phyloP scores from a whole-genome alignment of 2,329 filamentous ascomycete species.

The Pestalotiopsis sp. region DNA sequence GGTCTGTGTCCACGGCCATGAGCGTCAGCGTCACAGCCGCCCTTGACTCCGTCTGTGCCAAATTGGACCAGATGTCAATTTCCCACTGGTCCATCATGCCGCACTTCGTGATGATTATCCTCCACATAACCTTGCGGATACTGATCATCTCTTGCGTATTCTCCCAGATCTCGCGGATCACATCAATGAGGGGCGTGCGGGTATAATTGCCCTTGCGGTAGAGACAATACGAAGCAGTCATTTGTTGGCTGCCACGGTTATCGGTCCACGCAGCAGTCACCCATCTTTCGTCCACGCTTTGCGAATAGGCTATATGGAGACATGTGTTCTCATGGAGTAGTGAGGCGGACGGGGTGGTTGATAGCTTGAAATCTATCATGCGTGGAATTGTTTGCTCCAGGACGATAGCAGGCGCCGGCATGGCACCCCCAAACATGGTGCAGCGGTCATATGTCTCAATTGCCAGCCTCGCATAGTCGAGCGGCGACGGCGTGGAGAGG shows the following conservation, averaged over 20 bases:
- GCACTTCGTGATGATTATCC: constrained; percentile 74
- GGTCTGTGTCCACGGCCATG: constrained; percentile 67
- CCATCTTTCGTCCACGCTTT: constrained; percentile 78
- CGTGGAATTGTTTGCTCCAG: constrained; percentile 73
- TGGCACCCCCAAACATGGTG: constrained; percentile 56
- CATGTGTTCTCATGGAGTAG: constrained; percentile 78
- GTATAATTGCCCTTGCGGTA: constrained; percentile 58
- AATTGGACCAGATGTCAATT: constrained; percentile 59
- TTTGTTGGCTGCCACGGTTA: constrained; percentile 73
- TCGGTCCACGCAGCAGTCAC: constrained; percentile 82
- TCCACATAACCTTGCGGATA: constrained; percentile 73
- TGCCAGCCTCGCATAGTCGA: constrained; percentile 65
- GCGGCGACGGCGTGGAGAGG: constrained; percentile 64
- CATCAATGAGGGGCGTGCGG: constrained; percentile 58
- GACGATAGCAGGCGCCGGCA: constrained; percentile 71
- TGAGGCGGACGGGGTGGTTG: constrained; percentile 68
- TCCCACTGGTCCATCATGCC: constrained; percentile 71
- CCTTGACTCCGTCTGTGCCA: constrained; percentile 55
- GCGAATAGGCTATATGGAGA: constrained; percentile 79
- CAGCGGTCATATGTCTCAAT: constrained; percentile 81
- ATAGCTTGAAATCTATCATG: constrained; percentile 75
- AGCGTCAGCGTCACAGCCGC: constrained; percentile 59
- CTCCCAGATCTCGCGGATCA: constrained; percentile 78
- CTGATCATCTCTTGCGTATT: constrained; percentile 76
- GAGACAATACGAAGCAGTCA: constrained; percentile 74